Evolutionary conservation across 2,329 filamentous ascomycete species (phyloP).

Genomic region (Cladosporium sp.): DNA sequence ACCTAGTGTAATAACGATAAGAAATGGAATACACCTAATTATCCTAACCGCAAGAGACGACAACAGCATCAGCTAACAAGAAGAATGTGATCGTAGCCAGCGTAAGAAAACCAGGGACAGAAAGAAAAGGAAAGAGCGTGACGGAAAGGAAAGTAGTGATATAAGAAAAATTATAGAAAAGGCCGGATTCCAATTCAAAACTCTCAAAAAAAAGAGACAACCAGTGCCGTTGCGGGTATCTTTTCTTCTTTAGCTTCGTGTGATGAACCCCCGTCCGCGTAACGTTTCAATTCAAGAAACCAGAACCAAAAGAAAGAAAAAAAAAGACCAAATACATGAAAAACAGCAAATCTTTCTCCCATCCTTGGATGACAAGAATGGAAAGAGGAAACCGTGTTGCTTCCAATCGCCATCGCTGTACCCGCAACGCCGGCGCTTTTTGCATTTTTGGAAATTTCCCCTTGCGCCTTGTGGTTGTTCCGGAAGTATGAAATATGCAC

Average conservation of each 20-base stretch:
- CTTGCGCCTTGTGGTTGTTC: neutral
- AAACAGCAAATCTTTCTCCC: neutral
- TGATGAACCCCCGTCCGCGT: neutral
- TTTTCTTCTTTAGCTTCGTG: neutral
- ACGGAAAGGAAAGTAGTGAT: no score
- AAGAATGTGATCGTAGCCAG: no score
- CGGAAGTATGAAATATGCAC: no score
- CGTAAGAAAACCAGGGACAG: no score
- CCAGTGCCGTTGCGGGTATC: slow-evolving; percentile 11
- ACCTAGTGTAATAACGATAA: no score
- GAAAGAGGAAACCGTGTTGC: no score
- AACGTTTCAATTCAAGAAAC: neutral
- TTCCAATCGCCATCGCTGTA: neutral
- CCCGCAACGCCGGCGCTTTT: slow-evolving; percentile 5
- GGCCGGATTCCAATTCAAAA: no score
- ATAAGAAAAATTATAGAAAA: no score
- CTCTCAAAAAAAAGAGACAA: neutral
- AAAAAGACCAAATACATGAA: neutral
- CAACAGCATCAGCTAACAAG: no score
- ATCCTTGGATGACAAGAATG: neutral
- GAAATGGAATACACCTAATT: no score
- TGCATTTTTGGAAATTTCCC: neutral
- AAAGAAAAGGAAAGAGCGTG: no score
- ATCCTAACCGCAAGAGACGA: no score
- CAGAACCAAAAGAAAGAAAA: neutral